Conservation (phyloP, 768 basidiomycete species). For the Lactifluus pinguis region DNA sequence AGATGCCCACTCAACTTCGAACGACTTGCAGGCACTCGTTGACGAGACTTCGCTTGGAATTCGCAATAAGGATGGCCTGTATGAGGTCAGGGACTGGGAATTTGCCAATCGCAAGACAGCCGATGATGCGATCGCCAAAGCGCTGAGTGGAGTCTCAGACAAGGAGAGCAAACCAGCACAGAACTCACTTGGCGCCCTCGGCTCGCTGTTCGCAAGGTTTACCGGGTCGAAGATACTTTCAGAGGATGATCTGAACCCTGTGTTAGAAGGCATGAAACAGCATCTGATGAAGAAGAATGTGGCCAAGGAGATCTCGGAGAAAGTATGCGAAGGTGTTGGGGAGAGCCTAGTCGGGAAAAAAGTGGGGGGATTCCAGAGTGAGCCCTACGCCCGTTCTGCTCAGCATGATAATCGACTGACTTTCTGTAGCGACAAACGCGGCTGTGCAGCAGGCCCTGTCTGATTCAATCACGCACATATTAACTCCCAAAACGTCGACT, state of each 20-base stretch:
- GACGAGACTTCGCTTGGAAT: conserved; percentile 70
- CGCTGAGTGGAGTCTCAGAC: conserved; percentile 39
- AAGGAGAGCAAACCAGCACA: conserved; percentile 25
- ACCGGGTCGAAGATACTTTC: conserved; percentile 81
- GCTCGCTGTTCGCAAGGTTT: conserved; percentile 73
- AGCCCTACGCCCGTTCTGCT: conserved; percentile 21
- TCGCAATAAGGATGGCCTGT: conserved; percentile 60
- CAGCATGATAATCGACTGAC: conserved; percentile 4
- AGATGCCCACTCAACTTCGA: conserved; percentile 27
- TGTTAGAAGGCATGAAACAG: conserved; percentile 90
- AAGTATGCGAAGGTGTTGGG: conserved; percentile 92
- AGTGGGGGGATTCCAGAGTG: conserved; percentile 84
- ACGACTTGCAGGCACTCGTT: conserved; percentile 52
- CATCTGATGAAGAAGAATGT: conserved; percentile 99
- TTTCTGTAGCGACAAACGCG: conserved; percentile 59
- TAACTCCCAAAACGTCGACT: conserved; percentile 96
- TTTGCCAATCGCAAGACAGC: conserved; percentile 40
- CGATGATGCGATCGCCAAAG: conserved; percentile 49
- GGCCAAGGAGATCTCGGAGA: conserved; percentile 89
- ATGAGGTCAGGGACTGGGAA: conserved; percentile 82
- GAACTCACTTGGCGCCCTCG: conserved; percentile 53
- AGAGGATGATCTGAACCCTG: conserved; percentile 75
- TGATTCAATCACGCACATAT: conserved; percentile 79
- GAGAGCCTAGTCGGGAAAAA: conserved; percentile 84
- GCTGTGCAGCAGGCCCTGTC: conserved; percentile 81